Base-by-base conservation (phyloP, 345 rosid genomes). In the Euclidium syriacum region DNA sequence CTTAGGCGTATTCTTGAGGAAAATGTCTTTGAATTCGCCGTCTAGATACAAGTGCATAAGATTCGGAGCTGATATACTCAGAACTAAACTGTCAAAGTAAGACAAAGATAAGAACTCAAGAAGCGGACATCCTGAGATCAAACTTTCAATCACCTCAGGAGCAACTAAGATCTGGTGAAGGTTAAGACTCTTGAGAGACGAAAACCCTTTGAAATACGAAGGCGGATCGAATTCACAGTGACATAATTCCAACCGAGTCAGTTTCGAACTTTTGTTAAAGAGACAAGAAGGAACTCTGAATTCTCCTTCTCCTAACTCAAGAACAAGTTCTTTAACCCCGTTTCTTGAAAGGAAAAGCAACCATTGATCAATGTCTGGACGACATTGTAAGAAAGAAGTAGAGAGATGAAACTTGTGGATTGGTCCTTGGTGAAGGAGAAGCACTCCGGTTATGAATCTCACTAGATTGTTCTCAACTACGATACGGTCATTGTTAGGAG, bases 331-430 rank as follows among this genome's bases (percentile, higher is more conserved):
- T 40, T 79, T 90, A 43, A 94, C 64, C 54, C 65, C 95, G 52
- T 68, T 70, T 53, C 96, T 78, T 0, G 97, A 94, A 24, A 94
- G 99, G 71, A 83, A 87, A 60, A 94, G 97, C 39, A 90, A 30
- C 97, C 99, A 94, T 54, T 90, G 97, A 64, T 94, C 99, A 20
- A 94, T 74, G 38, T 90, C 96, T 0, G 95, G 84, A 77, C 88
- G 81, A 56, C 81, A 75, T 25, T 81, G 90, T 65, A 85, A 57
- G 71, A 55, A 58, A 1, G 78, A 40, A 15, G 88, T 78, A 1
- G 90, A 80, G 16, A 94, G 92, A 73, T 86, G 85, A 74, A 90
- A 90, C 83, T 81, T 87, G 41, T 84, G 90, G 71, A 90, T 84
- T 10, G 92, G 97, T 16, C 99, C 99, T 55, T 73, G 92, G 50